These are phyloP conservation scores for Agrocybe pediades DNA, from an alignment of 768 basidiomycete genomes.

Conservation along the genomic window DNA sequence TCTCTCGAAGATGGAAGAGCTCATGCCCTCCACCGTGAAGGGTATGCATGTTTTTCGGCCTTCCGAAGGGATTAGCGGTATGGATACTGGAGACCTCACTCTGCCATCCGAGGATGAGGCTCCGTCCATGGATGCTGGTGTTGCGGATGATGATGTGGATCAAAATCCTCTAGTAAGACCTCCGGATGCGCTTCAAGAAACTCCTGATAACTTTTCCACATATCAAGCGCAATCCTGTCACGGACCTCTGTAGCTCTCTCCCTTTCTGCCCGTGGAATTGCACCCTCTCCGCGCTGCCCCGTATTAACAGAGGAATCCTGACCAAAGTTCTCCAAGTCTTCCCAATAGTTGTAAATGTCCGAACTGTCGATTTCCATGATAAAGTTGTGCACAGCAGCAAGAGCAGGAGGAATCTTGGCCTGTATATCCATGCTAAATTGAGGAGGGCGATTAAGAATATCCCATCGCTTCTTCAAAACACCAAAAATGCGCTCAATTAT, in stretches of 20 bases:
- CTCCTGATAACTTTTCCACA: conserved; percentile 19
- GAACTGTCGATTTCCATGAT: conserved; percentile 18
- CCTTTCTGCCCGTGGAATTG: conserved; percentile 11
- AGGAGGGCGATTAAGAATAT: conserved; percentile 6
- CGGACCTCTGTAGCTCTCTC: conserved; percentile 6
- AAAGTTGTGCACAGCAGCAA: conserved; percentile 24
- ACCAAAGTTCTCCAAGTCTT: conserved; percentile 2
- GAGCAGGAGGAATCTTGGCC: conserved; percentile 19
- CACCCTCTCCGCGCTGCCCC: conserved; percentile 8
- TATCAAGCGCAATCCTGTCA: conserved; percentile 15
- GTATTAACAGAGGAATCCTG: not conserved
- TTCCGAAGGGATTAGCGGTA: conserved; percentile 4
- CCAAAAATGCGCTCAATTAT: conserved; percentile 40
- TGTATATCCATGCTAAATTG: conserved; percentile 17
- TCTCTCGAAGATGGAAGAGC: not conserved
- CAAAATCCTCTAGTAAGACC: conserved; percentile 3
- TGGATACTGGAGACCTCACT: not conserved
- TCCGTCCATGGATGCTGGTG: not conserved
- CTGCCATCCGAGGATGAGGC: not conserved
- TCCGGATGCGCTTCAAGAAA: conserved; percentile 8
- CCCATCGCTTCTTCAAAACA: conserved; percentile 8
- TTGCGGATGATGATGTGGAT: not conserved
- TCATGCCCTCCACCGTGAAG: conserved; percentile 14
- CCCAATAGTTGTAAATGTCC: conserved; percentile 10
- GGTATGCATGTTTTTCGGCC: conserved; percentile 13